Percentiles rank a stretch among this genome's conserved stretches.
Evolutionary conservation across 257 asterid genomes (phyloP).

Genomic region (Paraleonurus japonicus): DNA sequence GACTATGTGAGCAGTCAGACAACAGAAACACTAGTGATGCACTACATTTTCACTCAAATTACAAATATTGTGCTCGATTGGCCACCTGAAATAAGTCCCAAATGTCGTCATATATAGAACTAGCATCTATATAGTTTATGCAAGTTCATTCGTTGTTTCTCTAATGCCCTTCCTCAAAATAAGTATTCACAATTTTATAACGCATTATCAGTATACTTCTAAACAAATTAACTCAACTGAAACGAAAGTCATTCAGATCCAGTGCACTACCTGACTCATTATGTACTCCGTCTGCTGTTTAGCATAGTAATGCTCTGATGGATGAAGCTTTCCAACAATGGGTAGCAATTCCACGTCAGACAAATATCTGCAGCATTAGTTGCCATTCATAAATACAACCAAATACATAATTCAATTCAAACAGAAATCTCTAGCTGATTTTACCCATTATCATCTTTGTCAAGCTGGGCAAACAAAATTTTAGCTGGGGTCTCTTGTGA

Average conservation of each 20-base stretch:
- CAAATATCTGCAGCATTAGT: constrained; percentile 51
- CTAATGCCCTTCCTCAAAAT: constrained; percentile 5
- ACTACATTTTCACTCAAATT: not conserved
- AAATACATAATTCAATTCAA: not conserved
- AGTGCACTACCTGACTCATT: constrained; percentile 68
- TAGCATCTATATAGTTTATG: not conserved
- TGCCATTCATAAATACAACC: constrained; percentile 14
- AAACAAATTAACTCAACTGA: constrained; percentile 9
- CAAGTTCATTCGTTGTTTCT: not conserved
- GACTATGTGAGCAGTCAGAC: not conserved
- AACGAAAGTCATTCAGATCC: not conserved
- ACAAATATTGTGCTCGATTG: not conserved
- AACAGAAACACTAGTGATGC: constrained; percentile 3
- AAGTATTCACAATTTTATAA: not conserved
- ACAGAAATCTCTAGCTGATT: constrained; percentile 11
- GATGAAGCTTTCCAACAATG: constrained; percentile 82
- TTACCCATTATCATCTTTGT: constrained; percentile 85
- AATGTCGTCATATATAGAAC: constrained; percentile 7
- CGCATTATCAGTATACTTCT: not conserved
- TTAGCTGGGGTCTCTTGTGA: constrained; percentile 62
- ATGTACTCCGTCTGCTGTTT: constrained; percentile 79
- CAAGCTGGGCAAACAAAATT: constrained; percentile 71
- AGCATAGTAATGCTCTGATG: constrained; percentile 84
- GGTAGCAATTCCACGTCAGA: constrained; percentile 75
- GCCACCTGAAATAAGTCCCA: constrained; percentile 2